Base-by-base conservation (phyloP, 352 stramenopile species). In the Globisporangium parvum region DNA sequence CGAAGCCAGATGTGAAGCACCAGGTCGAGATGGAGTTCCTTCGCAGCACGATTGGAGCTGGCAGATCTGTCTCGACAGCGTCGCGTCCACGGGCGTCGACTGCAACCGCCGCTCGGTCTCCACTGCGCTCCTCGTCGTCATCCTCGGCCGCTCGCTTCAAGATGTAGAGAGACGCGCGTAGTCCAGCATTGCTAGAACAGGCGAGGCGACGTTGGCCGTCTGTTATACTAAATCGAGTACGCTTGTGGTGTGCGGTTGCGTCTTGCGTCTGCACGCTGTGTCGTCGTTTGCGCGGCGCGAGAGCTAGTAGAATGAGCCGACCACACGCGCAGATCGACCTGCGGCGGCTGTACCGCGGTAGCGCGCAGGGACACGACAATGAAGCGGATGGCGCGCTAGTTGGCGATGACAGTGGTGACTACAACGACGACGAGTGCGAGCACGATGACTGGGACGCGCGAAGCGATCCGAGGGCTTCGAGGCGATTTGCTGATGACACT, bases 11-110 rank as follows among this genome's bases (percentile, higher is more conserved):
- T 24, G 24, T 15, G 3, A 59, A 66, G 45, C 59, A 66, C 42
- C 56, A 82, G 45, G 71, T 87, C 37, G 76, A 87, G 52, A 70
- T 80, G 65, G 70, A 80, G 59, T 75, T 73, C 49, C 62, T 83
- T 54, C 65, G 67, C 28, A 80, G 70, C 41, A 57, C 63, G 0
- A 44, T 71, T 50, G 28, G 35, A 23, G 26, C 47, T 31, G 55
- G 55, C 8, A 17, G 20, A 20, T 35, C 55, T 1, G 0, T 28
- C 3, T 33, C 39, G 8, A 28, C 12, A 1, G 15, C 26, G 5
- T 44, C 21, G 17, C 55, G 55, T 24, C 6, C 55, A 24, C 37
- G 47, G 28, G 17, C 33, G 8, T 41, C 47, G 6, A 35, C 14
- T 44, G 10, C 31, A 12, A 14, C 9, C 11, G 18, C 21, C 48